Conservation (phyloP, 1,284 basidiomycete genomes). For the Malassezia nana region DNA sequence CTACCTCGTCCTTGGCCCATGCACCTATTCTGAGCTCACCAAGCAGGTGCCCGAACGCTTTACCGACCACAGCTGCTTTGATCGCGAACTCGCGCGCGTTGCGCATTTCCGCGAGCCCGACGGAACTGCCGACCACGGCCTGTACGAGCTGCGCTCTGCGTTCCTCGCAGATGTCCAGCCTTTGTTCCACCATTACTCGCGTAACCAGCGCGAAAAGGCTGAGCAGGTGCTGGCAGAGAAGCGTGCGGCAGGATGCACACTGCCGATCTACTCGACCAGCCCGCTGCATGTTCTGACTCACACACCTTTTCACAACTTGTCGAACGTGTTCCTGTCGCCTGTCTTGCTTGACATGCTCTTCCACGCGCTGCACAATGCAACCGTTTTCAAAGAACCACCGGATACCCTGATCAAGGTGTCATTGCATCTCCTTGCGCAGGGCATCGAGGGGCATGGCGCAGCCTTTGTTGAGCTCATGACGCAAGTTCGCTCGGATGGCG, state of each 20-base stretch:
- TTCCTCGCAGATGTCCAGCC: constrained; percentile 80
- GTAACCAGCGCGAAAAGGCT: constrained; percentile 91
- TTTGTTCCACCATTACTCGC: constrained; percentile 89
- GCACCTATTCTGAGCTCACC: constrained; percentile 81
- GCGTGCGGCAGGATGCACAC: constrained; percentile 55
- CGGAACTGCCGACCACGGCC: constrained; percentile 64
- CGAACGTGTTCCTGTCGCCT: constrained; percentile 20
- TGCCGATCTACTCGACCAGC: constrained; percentile 15
- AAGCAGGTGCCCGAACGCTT: constrained; percentile 83
- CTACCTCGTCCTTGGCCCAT: constrained; percentile 74
- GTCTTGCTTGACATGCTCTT: constrained; percentile 29
- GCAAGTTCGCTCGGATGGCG: not conserved
- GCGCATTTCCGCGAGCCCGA: constrained; percentile 75
- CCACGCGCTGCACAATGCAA: constrained; percentile 24
- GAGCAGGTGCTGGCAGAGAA: constrained; percentile 66
- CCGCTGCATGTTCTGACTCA: constrained; percentile 22
- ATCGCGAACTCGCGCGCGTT: constrained; percentile 67
- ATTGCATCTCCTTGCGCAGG: constrained; percentile 55
- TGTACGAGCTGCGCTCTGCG: constrained; percentile 78
- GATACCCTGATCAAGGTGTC: constrained; percentile 83
- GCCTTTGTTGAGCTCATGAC: constrained; percentile 21
- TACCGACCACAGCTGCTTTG: constrained; percentile 74
- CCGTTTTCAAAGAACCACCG: constrained; percentile 23
- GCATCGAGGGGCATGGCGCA: constrained; percentile 26
- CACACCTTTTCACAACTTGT: constrained; percentile 24